phyloP scores from a whole-genome alignment of 2,329 filamentous ascomycete genomes.

The Penicillium sp. region DNA sequence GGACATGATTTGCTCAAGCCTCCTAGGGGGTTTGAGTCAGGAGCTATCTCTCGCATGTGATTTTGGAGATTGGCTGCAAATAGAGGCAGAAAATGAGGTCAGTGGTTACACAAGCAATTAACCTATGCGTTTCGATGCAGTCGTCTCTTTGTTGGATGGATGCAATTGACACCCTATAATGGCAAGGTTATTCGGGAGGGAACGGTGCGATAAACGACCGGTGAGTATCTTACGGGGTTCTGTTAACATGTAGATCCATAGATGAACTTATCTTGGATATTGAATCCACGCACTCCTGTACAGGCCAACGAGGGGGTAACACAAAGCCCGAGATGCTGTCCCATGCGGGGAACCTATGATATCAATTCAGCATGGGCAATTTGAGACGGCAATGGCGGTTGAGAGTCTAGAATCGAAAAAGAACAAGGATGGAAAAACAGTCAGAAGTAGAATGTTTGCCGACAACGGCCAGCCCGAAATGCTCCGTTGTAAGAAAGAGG shows the following conservation, averaged over 20 bases:
- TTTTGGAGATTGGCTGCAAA: background rate
- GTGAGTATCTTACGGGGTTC: slow-evolving; percentile 9
- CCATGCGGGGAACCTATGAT: background rate
- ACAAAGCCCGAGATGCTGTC: slow-evolving; percentile 1
- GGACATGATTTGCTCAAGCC: background rate
- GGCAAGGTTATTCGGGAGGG: slow-evolving; percentile 2
- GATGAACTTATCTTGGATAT: slow-evolving; percentile 11
- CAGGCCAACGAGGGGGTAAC: background rate
- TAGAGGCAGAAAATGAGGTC: background rate
- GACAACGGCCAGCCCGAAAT: slow-evolving; percentile 4
- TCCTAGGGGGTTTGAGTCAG: background rate
- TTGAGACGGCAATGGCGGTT: slow-evolving; percentile 4
- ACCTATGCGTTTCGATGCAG: background rate
- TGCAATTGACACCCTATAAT: background rate
- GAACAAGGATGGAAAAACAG: background rate
- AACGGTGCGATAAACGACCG: slow-evolving; percentile 9
- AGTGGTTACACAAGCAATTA: slow-evolving; percentile 1
- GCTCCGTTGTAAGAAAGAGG: background rate
- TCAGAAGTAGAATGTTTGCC: background rate
- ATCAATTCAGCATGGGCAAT: background rate
- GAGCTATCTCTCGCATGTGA: slow-evolving; percentile 3
- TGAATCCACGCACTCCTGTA: background rate
- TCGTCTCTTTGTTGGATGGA: background rate
- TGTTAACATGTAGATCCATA: background rate
- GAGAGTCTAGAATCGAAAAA: background rate